A percentile compares a stretch with the other conserved stretches of the same genome.
Evolutionary conservation across 768 basidiomycete genomes (phyloP).

Genomic region (Pulveroboletus sp.): DNA sequence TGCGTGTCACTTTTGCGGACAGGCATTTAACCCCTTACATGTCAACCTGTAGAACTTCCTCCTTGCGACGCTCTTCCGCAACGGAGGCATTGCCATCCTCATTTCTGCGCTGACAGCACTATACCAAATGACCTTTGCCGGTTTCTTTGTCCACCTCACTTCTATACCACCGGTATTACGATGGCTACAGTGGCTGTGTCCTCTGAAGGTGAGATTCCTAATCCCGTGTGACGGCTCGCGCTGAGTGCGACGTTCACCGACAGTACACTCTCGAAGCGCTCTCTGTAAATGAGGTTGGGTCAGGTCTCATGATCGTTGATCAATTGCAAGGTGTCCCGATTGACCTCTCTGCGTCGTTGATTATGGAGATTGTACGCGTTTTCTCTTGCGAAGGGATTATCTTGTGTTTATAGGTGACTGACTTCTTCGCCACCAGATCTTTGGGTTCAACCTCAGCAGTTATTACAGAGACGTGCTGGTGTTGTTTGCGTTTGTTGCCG

Average conservation of each 20-base stretch:
- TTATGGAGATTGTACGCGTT: constrained; percentile 74
- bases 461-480: constrained; percentile 92
- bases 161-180: constrained; percentile 87
- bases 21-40: neutral
- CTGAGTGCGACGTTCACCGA: neutral
- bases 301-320: constrained; percentile 83
- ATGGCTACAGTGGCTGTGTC: constrained; percentile 91
- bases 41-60: constrained; percentile 73
- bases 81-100: constrained; percentile 89
- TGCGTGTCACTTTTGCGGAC: constrained; percentile 36
- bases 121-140: constrained; percentile 86
- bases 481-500: constrained; percentile 81
- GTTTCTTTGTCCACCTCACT: constrained; percentile 88
- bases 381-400: neutral
- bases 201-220: constrained; percentile 52
- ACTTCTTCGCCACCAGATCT: constrained; percentile 47
- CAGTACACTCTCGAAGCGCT: constrained; percentile 77
- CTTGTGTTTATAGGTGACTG: neutral
- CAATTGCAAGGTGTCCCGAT: constrained; percentile 79
- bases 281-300: constrained; percentile 87
- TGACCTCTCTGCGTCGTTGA: constrained; percentile 72
- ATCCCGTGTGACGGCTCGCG: neutral
- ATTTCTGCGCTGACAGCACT: constrained; percentile 73
- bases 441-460: constrained; percentile 78
- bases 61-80: constrained; percentile 76